Base-by-base conservation (phyloP, 441 rosid genomes). In the Gossypium trilobum region DNA sequence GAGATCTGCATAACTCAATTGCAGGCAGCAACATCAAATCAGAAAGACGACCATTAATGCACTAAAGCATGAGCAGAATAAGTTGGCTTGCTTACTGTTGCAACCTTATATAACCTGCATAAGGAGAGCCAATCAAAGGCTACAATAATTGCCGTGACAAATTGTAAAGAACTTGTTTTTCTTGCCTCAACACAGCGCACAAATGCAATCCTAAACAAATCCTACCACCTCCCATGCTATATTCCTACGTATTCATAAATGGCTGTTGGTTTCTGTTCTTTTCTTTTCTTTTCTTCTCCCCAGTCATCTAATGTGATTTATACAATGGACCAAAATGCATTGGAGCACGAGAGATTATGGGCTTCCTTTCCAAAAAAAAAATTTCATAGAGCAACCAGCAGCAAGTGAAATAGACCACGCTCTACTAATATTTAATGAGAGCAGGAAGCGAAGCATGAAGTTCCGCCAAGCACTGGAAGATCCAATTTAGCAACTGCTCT, bases 401-500 rank as follows among this genome's bases (percentile, higher is more conserved):
- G 58, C 36, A 57, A 57, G 33, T 57, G 33, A 46, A 51, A 64
- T 1, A 62, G 19, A 33, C 31, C 0, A 42, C 0, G 42, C 51
- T 78, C 73, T 31, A 74, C 81, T 86, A 95, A 81, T 86, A 95
- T 76, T 87, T 88, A 74, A 92, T 89, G 22, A 92, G 92, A 71
- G 92, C 87, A 19, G 98, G 98, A 56, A 92, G 89, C 68, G 88
- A 85, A 73, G 96, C 85, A 76, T 92, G 87, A 64, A 95, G 91
- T 77, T 89, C 99, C 25, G 88, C 83, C 86, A 95, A 82, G 87
- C 97, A 95, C 44, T 88, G 93, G 78, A 92, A 95, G 69, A 95
- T 85, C 98, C 97, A 95, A 76, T 84, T 91, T 61, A 95, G 88
- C 60, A 95, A 84, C 71, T 91, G 95, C 74, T 92, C 97, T 80